Evolutionary conservation across 352 stramenopile species (phyloP), one percentile per base, ranked within the genome.

Genomic region (Pythium angustatum): DNA sequence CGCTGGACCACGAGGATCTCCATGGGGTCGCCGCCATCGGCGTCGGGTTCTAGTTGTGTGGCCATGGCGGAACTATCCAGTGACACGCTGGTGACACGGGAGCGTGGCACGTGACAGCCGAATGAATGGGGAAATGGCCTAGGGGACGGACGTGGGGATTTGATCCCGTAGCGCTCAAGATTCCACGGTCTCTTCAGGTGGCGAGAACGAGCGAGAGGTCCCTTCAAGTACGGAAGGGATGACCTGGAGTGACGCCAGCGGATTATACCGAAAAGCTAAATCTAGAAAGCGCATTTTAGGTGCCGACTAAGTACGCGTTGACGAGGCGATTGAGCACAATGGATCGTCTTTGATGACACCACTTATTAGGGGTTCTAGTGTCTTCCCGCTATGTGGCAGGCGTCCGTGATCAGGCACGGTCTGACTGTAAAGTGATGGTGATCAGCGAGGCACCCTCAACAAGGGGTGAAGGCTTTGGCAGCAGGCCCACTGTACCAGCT

Each of bases 11-110:
- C 33, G 58, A 95, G 81, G 34, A 90, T 69, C 68, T 93, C 84
- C 84, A 95, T 93, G 34, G 86, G 86, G 62, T 95, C 81, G 51
- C 75, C 79, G 26, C 62, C 71, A 52, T 88, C 79, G 21, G 70
- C 55, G 49, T 90, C 84, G 36, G 69, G 72, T 57, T 88, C 81
- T 50, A 76, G 70, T n/a, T n/a, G n/a, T 19, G 62, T 68, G 62
- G 89, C 78, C 79, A 90, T 58, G 14, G 19, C 3, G 28, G 26
- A 7, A n/a, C n/a, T n/a, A n/a, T n/a, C 27, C 2, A 24, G 2
- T 30, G 28, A 28, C 28, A 43, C n/a, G 28, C 5, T 40, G 38
- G 24, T 17, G 43, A 3, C 2, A 17, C 30, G 17, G 8, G 19
- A 27, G 49, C n/a, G n/a, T n/a, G n/a, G n/a, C n/a, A n/a, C n/a